Evolutionary conservation across 108 stramenopile species (phyloP).

Genomic region (Pelagomonas calceolata): DNA sequence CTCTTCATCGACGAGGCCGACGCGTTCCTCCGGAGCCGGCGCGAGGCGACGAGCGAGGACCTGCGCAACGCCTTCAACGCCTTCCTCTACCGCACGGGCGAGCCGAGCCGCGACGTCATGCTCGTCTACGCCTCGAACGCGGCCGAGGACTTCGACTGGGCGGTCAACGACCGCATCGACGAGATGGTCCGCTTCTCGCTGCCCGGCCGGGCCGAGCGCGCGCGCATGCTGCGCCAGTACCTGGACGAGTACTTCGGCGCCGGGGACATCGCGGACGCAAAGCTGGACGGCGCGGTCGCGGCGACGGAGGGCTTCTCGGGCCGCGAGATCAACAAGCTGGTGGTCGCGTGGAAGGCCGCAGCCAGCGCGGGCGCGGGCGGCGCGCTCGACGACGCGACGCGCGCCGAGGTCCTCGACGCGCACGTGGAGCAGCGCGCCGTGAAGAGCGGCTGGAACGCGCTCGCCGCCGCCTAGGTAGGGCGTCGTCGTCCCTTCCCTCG

Average conservation of each 20-base stretch:
- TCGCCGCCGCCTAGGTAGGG: too few relatives aligned
- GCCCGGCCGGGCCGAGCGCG: slow-evolving; percentile 72
- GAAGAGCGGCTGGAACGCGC: too few relatives aligned
- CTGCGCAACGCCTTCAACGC: slow-evolving; percentile 96
- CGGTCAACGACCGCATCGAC: slow-evolving; percentile 96
- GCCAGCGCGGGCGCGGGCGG: slow-evolving; percentile 87
- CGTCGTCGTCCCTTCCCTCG: too few relatives aligned
- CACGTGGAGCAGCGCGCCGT: slow-evolving; percentile 22
- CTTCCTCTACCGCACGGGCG: slow-evolving; percentile 79
- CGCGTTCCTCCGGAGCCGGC: slow-evolving; percentile 87
- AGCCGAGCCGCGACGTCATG: slow-evolving; percentile 84
- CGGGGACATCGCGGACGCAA: slow-evolving; percentile 51
- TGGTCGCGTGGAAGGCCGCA: slow-evolving; percentile 96
- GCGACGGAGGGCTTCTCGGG: slow-evolving; percentile 87
- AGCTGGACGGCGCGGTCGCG: slow-evolving; percentile 69
- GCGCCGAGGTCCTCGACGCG: slow-evolving; percentile 61
- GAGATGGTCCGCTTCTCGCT: slow-evolving; percentile 95
- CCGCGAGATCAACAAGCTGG: slow-evolving; percentile 93
- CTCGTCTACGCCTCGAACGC: slow-evolving; percentile 98
- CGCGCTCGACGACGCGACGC: too few relatives aligned
- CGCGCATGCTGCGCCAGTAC: slow-evolving; percentile 85
- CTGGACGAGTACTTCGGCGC: slow-evolving; percentile 77
- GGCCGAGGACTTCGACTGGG: slow-evolving; percentile 91
- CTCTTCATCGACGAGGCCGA: slow-evolving; percentile 99
- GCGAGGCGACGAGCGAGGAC: slow-evolving; percentile 81